Percentiles rank a stretch among this genome's conserved stretches.
Evolutionary conservation across 2,329 filamentous ascomycete genomes (phyloP).

Genomic region (Ascomycota sp.): DNA sequence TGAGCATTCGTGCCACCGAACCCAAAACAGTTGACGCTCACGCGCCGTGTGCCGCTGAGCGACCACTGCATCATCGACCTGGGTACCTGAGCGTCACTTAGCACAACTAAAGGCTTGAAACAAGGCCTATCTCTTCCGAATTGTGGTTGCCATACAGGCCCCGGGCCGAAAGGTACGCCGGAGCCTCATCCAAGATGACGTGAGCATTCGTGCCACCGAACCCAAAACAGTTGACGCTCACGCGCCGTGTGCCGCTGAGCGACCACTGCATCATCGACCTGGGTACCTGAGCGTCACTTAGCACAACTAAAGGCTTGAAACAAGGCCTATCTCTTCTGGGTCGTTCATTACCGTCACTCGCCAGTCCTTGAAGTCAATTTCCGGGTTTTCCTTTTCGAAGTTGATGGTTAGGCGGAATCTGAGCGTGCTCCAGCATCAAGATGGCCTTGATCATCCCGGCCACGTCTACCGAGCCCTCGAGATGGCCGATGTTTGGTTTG

Average conservation of each 20-base stretch:
- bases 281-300: slow-evolving; percentile 14
- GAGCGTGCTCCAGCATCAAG: slow-evolving; percentile 26
- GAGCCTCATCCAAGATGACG: slow-evolving; percentile 27
- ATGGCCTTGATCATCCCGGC: slow-evolving; percentile 32
- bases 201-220: slow-evolving; percentile 38
- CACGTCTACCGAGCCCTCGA: slow-evolving; percentile 30
- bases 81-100: slow-evolving; percentile 15
- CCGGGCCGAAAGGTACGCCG: slow-evolving; percentile 16
- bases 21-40: slow-evolving; percentile 36
- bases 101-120: no score
- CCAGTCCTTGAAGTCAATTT: slow-evolving; percentile 24
- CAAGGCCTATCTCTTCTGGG: not conserved
- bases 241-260: slow-evolving; percentile 20
- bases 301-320: not conserved
- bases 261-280: slow-evolving; percentile 22
- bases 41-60: slow-evolving; percentile 20
- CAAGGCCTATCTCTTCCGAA: no score
- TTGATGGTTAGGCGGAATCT: slow-evolving; percentile 32
- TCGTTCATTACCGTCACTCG: slow-evolving; percentile 19
- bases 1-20: slow-evolving; percentile 38
- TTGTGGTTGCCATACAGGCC: slow-evolving; percentile 16
- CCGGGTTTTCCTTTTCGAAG: slow-evolving; percentile 23
- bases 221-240: slow-evolving; percentile 36
- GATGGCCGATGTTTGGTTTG: slow-evolving; percentile 33
- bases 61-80: slow-evolving; percentile 22